Evolutionary conservation across 2,329 filamentous ascomycete species (phyloP), one percentile per base, ranked within the genome.

Genomic region (Xenosphaeropsis pyriputrescens): DNA sequence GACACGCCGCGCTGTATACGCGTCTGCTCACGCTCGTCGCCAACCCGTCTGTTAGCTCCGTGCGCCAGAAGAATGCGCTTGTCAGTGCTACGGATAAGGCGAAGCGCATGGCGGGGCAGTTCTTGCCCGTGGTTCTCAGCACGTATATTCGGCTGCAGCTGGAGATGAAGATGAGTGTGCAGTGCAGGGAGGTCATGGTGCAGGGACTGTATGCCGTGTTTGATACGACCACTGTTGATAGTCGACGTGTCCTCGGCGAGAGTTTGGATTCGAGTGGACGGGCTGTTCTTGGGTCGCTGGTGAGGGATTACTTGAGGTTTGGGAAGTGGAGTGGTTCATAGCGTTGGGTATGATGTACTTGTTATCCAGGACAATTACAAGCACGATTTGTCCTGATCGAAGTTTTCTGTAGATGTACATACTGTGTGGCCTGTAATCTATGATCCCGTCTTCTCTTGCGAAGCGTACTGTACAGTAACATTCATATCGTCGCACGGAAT

Each of bases 101-200:
- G 15, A 77, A 75, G 57, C 64, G 71, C 13, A 70, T 68, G 6
- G 72, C 72, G 1, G 72, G 72, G 4, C 64, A 70, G 44, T 65
- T 76, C 55, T 76, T 79, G 68, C 74, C 74, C 46, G 55, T 72
- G 19, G 56, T 79, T 5, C 52, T 79, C 32, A 67, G 72, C 57
- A 57, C 64, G 38, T 79, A 77, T 48, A 62, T 78, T 44, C 70
- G 68, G 55, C 57, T 77, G 44, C 73, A 77, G 53, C 64, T 79
- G 5, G 71, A 76, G 49, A 58, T 60, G 37, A 59, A 61, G 19
- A 64, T 78, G 39, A 53, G 65, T 8, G 61, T 63, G 11, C 57
- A 56, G 7, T 60, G 77, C 16, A 59, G 70, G 29, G 70, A 72
- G 50, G 68, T 64, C 37, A 59, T 79, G 33, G 65, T 74, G 50